Evolutionary conservation across 2,329 filamentous ascomycete genomes (phyloP).

Genomic region (Diaporthe longicolla): DNA sequence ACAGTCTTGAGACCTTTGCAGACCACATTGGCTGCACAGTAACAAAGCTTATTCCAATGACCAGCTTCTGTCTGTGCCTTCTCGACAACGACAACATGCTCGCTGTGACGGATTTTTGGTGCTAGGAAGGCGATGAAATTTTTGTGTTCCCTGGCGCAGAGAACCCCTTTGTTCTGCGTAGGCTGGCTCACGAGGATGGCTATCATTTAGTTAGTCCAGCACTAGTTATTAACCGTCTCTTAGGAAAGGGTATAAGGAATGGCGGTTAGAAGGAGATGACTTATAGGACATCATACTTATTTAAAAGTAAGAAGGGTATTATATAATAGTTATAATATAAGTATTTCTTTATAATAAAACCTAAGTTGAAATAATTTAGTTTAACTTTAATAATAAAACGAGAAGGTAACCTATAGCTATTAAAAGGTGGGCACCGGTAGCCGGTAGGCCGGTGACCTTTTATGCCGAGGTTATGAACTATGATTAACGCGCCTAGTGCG

Average conservation of each 20-base stretch:
- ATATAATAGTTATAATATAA: no score
- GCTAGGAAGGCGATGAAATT: neutral
- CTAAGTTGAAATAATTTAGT: no score
- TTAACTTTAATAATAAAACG: no score
- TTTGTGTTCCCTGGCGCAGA: neutral
- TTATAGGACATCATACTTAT: neutral
- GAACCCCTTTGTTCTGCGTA: neutral
- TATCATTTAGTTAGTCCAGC: slow-evolving; percentile 12
- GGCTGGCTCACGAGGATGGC: neutral
- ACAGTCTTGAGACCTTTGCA: no score
- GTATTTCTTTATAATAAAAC: no score
- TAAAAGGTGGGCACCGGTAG: no score
- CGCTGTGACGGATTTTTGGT: neutral
- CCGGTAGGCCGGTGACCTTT: no score
- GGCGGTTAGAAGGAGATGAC: neutral
- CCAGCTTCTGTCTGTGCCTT: no score
- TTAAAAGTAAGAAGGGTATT: neutral
- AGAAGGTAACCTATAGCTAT: no score
- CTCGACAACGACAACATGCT: neutral
- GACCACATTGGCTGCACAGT: no score
- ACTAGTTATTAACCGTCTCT: neutral
- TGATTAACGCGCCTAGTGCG: neutral
- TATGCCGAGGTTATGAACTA: slow-evolving; percentile 7
- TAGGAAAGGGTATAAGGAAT: neutral
- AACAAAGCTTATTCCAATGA: no score